phyloP scores from a whole-genome alignment of 345 rosid genomes.

The Salix brachista region DNA sequence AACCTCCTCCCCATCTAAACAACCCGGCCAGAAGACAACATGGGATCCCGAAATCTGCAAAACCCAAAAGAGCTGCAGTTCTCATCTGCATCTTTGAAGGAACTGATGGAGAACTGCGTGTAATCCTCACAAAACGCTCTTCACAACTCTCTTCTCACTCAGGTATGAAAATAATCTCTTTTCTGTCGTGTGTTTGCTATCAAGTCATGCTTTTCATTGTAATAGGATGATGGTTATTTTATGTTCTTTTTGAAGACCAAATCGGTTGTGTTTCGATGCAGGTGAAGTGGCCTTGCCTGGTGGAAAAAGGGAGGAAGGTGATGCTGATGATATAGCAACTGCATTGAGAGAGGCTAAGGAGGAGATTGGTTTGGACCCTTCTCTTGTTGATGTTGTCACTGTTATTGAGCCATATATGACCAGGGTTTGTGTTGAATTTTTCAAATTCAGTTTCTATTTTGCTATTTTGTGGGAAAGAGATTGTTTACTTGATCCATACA shows the following conservation, averaged over 20 bases:
- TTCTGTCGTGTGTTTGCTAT: background rate
- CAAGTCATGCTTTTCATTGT: too few relatives aligned
- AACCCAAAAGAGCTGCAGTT: conserved; percentile 38
- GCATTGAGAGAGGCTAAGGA: conserved; percentile 66
- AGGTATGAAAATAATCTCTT: conserved; percentile 14
- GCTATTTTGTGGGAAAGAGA: background rate
- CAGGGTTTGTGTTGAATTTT: conserved; percentile 30
- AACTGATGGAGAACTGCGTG: conserved; percentile 35
- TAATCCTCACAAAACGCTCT: conserved; percentile 52
- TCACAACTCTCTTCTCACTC: conserved; percentile 42
- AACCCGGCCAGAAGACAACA: background rate
- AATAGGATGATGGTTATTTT: background rate
- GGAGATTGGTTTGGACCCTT: conserved; percentile 60
- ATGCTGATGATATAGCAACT: conserved; percentile 47
- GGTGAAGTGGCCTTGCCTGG: conserved; percentile 70
- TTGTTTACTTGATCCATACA: background rate
- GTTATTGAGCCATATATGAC: conserved; percentile 40
- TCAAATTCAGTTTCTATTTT: background rate
- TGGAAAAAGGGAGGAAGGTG: conserved; percentile 50
- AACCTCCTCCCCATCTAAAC: background rate
- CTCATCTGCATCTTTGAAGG: conserved; percentile 57
- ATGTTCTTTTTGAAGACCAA: background rate
- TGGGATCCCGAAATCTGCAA: background rate
- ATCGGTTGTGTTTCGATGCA: conserved; percentile 15
- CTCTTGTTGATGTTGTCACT: conserved; percentile 43